Base-by-base conservation (phyloP, 2,329 filamentous ascomycete species). In the Alternaria brassicicola region DNA sequence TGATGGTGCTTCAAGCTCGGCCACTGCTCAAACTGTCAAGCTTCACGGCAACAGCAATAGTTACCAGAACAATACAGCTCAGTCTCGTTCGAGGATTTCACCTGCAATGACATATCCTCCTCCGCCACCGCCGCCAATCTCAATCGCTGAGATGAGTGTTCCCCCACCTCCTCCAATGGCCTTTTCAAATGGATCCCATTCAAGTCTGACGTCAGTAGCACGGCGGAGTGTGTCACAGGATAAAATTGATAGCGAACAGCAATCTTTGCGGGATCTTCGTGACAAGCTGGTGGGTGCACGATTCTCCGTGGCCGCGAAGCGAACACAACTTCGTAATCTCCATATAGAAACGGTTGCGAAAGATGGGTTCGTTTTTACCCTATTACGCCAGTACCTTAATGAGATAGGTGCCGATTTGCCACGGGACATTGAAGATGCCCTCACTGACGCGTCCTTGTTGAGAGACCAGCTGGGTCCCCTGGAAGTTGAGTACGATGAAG, bases 401-500 rank as follows among this genome's bases (percentile, higher is more conserved):
- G 10, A 33, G 10, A 15, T 23, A 2, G 13, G 12, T 10, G 4
- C 3, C 6, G 0, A n/a, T 7, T 5, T 61, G 3, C 55, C 57
- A 1, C 17, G 7, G 1, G 15, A 48, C 2, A 46, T 65, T 8
- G 6, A 46, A 5, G n/a, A 35, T 2, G 49, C 48, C 0, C 6
- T 56, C 1, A n/a, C 26, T 12, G 38, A 55, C 1, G 54, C 51
- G 1, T 25, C 28, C 6, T n/a, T 13, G 6, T 10, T 52, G 9
- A 52, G 61, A n/a, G 61, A 66, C 38, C 35, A 9, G 1, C 21
- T 55, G 1, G 63, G 57, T 0, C 10, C 46, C 1, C 0, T 55
- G 2, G 62, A 65, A 31, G 43, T 26, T 0, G 43, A 43, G 1
- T 61, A 63, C 17, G 52, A 61, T 6, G 46, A 57, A 13, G 50